These are phyloP conservation scores for Chlorella sp. DNA, from an alignment of 139 green algal genomes.

Conservation along the genomic window DNA sequence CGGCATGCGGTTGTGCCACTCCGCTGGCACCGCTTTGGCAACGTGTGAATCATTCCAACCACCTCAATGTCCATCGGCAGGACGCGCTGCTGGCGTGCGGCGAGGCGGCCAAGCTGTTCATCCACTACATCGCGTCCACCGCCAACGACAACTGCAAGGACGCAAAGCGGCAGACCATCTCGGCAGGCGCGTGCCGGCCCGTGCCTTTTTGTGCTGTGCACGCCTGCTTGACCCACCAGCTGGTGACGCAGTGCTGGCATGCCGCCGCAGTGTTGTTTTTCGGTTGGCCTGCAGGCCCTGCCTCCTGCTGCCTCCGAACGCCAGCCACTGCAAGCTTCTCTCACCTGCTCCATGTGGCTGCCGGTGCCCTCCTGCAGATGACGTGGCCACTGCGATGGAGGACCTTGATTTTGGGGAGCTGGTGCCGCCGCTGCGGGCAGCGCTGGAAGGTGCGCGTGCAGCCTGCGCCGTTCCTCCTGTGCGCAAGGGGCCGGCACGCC, in stretches of 20 bases:
- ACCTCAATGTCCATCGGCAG: slow-evolving; percentile 6
- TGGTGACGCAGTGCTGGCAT: no score
- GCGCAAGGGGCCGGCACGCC: not conserved
- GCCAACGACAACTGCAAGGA: slow-evolving; percentile 88
- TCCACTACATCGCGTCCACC: slow-evolving; percentile 85
- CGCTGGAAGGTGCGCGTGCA: slow-evolving; percentile 69
- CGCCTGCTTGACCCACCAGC: no score
- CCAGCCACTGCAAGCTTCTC: no score
- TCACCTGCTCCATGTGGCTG: no score
- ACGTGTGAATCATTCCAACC: not conserved
- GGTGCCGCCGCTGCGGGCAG: slow-evolving; percentile 61
- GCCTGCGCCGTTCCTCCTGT: not conserved
- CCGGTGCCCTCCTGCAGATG: slow-evolving; percentile 52
- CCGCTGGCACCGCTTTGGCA: no score
- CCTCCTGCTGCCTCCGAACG: no score
- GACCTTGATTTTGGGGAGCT: slow-evolving; percentile 89
- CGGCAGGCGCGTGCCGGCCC: no score
- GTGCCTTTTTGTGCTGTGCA: no score
- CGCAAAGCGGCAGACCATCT: slow-evolving; percentile 81
- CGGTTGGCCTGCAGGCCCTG: no score
- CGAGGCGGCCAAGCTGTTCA: slow-evolving; percentile 89
- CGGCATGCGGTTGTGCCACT: no score
- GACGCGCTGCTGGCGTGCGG: slow-evolving; percentile 82
- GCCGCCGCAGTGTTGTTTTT: no score
- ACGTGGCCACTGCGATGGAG: slow-evolving; percentile 79